A percentile compares a stretch with the other conserved stretches of the same genome.
Evolutionary conservation across 2,329 filamentous ascomycete genomes (phyloP).

Genomic region (Anisogramma anomala): DNA sequence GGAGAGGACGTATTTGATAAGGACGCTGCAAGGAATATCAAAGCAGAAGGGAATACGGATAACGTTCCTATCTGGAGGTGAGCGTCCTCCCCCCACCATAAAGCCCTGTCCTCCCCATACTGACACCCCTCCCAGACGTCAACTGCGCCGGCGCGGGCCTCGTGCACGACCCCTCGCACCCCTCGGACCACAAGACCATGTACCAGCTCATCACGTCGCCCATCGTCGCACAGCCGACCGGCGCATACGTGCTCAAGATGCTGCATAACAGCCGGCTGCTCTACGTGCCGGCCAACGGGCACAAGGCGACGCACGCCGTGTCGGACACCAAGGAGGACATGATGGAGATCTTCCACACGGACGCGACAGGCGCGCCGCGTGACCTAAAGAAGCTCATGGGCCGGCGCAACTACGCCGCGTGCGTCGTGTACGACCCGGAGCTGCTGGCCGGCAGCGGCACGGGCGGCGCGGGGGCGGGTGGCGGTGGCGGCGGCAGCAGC

Average conservation of each 20-base stretch:
- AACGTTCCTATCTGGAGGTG: slow-evolving; percentile 87
- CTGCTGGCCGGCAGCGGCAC: slow-evolving; percentile 36
- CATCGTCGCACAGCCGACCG: slow-evolving; percentile 80
- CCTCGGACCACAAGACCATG: slow-evolving; percentile 96
- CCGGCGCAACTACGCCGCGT: slow-evolving; percentile 79
- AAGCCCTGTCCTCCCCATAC: not conserved
- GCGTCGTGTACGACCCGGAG: slow-evolving; percentile 90
- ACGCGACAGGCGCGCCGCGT: slow-evolving; percentile 70
- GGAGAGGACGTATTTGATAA: slow-evolving; percentile 90
- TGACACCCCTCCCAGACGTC: slow-evolving; percentile 46
- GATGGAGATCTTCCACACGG: slow-evolving; percentile 98
- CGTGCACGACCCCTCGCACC: slow-evolving; percentile 84
- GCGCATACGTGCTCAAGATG: slow-evolving; percentile 78
- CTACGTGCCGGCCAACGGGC: slow-evolving; percentile 82
- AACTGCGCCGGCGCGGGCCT: slow-evolving; percentile 86
- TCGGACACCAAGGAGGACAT: slow-evolving; percentile 98
- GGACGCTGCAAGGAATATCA: slow-evolving; percentile 87
- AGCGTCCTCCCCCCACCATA: slow-evolving; percentile 18
- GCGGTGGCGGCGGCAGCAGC: slow-evolving; percentile 17
- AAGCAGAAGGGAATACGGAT: slow-evolving; percentile 93
- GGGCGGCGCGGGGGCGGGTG: not conserved
- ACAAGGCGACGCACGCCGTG: slow-evolving; percentile 58
- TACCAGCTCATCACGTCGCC: slow-evolving; percentile 93
- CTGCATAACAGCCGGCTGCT: slow-evolving; percentile 91
- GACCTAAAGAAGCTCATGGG: slow-evolving; percentile 92